Conservation (phyloP, 257 asterid genomes). For the Scutellaria minor region DNA sequence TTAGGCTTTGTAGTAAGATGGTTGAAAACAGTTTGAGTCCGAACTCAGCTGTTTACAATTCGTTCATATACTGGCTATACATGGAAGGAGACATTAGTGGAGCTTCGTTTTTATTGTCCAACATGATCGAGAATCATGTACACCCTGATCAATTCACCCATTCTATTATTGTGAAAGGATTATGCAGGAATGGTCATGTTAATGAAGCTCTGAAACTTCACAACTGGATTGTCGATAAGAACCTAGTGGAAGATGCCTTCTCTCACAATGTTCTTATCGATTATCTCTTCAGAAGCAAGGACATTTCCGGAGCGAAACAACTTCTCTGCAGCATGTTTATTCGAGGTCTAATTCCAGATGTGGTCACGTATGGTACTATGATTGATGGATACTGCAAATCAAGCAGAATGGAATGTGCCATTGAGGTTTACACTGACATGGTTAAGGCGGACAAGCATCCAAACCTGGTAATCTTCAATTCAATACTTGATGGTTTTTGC, state of each 20-base stretch:
- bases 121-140: constrained; percentile 64
- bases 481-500: constrained; percentile 72
- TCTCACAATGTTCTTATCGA: constrained; percentile 62
- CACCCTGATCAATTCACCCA: constrained; percentile 59
- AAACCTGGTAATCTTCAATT: constrained; percentile 63
- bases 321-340: constrained; percentile 70
- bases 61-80: constrained; percentile 64
- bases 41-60: constrained; percentile 66
- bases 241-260: constrained; percentile 53
- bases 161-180: constrained; percentile 61
- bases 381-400: constrained; percentile 65
- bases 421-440: constrained; percentile 57
- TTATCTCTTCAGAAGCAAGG: constrained; percentile 55
- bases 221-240: constrained; percentile 47
- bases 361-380: constrained; percentile 69
- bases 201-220: constrained; percentile 57
- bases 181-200: constrained; percentile 58
- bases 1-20: constrained; percentile 62
- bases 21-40: constrained; percentile 59
- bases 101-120: constrained; percentile 59
- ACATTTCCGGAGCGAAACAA: constrained; percentile 58
- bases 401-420: constrained; percentile 47
- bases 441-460: constrained; percentile 51
- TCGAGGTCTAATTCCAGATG: constrained; percentile 71
- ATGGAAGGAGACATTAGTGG: constrained; percentile 66